Conservation (phyloP, 129 eudicot genomes). For the Pulicaria dysenterica region DNA sequence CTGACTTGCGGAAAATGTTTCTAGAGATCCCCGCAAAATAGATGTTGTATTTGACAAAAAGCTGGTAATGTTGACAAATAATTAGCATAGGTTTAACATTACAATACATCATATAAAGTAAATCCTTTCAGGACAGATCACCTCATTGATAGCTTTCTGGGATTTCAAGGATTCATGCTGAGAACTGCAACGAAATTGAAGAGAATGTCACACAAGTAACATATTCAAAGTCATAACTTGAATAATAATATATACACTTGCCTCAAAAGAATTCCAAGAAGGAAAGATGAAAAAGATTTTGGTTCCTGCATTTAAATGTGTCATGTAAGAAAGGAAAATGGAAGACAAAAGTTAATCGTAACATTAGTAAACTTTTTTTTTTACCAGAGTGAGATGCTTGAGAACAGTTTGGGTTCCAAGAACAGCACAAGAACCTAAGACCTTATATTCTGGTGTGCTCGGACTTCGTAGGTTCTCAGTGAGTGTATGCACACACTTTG, state of each 20-base stretch:
- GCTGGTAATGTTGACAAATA: slow-evolving; percentile 49
- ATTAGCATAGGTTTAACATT: slow-evolving; percentile 8
- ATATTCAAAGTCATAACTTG: slow-evolving; percentile 6
- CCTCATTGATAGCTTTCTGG: slow-evolving; percentile 99
- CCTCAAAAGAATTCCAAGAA: slow-evolving; percentile 90
- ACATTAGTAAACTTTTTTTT: slow-evolving; percentile 6
- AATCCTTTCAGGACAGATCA: slow-evolving; percentile 32
- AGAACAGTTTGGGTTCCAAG: slow-evolving; percentile 89
- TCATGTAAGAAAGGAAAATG: slow-evolving; percentile 13
- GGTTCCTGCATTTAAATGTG: slow-evolving; percentile 52
- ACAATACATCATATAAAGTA: slow-evolving; percentile 10
- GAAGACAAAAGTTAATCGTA: neutral
- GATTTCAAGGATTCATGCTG: slow-evolving; percentile 90
- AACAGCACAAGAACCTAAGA: slow-evolving; percentile 93
- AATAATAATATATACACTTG: slow-evolving; percentile 26
- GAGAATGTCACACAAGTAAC: slow-evolving; percentile 9
- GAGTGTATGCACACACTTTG: slow-evolving; percentile 73
- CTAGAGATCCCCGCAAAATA: slow-evolving; percentile 82
- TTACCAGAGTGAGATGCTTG: slow-evolving; percentile 87
- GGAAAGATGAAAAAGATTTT: slow-evolving; percentile 82
- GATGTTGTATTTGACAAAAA: slow-evolving; percentile 95
- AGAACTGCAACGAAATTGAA: slow-evolving; percentile 52
- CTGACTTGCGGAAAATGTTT: slow-evolving; percentile 54
- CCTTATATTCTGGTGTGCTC: slow-evolving; percentile 73
- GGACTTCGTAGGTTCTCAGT: slow-evolving; percentile 68